Evolutionary conservation across 257 asterid species (phyloP).

Genomic region (Leptodermis oblonga): DNA sequence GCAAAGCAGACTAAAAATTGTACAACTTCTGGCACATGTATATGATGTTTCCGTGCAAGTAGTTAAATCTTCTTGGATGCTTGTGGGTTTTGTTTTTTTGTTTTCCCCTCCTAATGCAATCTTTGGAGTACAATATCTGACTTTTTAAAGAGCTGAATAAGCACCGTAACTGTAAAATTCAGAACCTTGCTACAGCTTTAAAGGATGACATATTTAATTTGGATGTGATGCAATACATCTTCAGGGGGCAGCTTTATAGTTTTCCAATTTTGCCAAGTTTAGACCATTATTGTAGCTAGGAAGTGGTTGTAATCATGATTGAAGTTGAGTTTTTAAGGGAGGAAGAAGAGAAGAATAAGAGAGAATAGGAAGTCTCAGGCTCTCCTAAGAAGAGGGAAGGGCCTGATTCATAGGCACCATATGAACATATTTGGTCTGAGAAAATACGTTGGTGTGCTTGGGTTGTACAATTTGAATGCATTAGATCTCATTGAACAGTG

Average conservation of each 20-base stretch:
- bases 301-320: neutral
- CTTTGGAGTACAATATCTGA: neutral
- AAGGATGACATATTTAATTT: neutral
- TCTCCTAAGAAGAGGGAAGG: neutral
- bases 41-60: neutral
- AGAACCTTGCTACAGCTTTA: neutral
- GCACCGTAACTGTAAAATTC: neutral
- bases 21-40: neutral
- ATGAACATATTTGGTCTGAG: neutral
- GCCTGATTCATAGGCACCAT: neutral
- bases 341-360: neutral
- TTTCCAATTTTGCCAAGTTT: neutral
- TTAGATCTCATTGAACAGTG: neutral
- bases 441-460: neutral
- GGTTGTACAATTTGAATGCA: too few species aligned
- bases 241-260: neutral
- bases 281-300: neutral
- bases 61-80: neutral
- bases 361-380: neutral
- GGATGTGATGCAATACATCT: neutral
- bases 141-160: neutral
- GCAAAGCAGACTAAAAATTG: neutral
- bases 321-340: neutral
- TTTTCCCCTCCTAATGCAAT: neutral
- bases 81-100: too few species aligned